Evolutionary conservation across 371 early-diverging fungal genomes (phyloP), one percentile per base, ranked within the genome.

Genomic region (Rhizopus delemar): DNA sequence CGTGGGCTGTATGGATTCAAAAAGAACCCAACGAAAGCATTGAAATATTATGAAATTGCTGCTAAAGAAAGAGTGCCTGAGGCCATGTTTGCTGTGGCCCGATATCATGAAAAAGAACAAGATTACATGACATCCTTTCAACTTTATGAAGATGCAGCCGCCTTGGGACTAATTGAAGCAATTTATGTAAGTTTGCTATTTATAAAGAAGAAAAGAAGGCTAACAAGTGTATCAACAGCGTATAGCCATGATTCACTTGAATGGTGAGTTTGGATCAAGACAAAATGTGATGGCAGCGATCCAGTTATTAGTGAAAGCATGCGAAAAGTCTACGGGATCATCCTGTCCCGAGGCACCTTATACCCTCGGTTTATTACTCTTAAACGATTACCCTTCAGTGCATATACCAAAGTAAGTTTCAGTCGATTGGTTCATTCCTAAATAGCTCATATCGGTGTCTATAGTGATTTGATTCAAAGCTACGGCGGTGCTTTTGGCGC

Each of bases 81-180:
- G 51, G 75, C 78, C 11, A 71, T 70, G 62, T 71, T 69, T 62
- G 60, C 66, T 9, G 66, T 75, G 0, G 78, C 60, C 5, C 56
- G 62, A 5, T 57, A 57, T 16, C 60, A 66, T 28, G 93, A 93
- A 68, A 72, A 77, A 51, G 80, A 83, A 56, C 81, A 80, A 66
- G 82, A 85, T 62, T 70, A 69, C 52, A 77, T 77, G 57, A 81
- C 83, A 52, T 86, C 93, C 0, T 78, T 90, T n/a, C 82, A 85
- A 59, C 80, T 86, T 51, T 92, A 88, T 72, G 84, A 86, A 68
- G 85, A 88, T 67, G 88, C 91, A 5, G 90, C 92, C 3, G 79
- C 83, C 66, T 60, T 85, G 55, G 83, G 88, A 55, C 74, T 86
- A 57, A 82, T 85, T 36, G 72, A 85, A 65, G 86, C 88, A 36